phyloP scores from a whole-genome alignment of 1,284 basidiomycete species.

The Rhodotorula sp. region DNA sequence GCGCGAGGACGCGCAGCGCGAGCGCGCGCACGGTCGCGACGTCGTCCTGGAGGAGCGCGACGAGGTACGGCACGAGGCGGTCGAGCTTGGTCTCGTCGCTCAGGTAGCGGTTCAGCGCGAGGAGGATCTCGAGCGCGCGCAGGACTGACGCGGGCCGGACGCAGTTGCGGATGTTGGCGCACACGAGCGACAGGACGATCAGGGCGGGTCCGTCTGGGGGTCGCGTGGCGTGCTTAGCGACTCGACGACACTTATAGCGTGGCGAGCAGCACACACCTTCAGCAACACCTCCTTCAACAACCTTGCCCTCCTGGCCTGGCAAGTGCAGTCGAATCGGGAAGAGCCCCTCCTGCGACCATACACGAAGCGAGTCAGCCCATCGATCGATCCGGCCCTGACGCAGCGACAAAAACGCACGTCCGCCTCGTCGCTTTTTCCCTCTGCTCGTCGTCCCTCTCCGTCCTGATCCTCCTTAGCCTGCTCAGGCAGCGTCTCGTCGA shows the following conservation, averaged over 20 bases:
- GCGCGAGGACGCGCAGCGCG: slow-evolving; percentile 76
- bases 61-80: slow-evolving; percentile 86
- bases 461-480: not conserved
- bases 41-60: slow-evolving; percentile 85
- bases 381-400: not conserved
- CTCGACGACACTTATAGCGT: too few relatives aligned
- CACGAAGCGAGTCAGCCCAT: not conserved
- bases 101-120: slow-evolving; percentile 77
- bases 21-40: slow-evolving; percentile 74
- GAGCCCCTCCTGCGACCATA: not conserved
- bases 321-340: slow-evolving; percentile 73
- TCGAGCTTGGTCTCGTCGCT: slow-evolving; percentile 96
- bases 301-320: slow-evolving; percentile 50
- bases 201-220: slow-evolving; percentile 72
- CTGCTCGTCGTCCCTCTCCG: not conserved
- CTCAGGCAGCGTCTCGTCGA: slow-evolving; percentile 56
- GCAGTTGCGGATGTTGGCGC: slow-evolving; percentile 88
- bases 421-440: not conserved
- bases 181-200: slow-evolving; percentile 77
- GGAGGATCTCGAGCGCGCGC: slow-evolving; percentile 80
- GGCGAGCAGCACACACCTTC: not conserved
- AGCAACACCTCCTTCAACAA: not conserved
- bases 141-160: slow-evolving; percentile 81
- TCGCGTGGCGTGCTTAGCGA: not conserved
- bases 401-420: not conserved